phyloP scores from a whole-genome alignment of 2,329 filamentous ascomycete species.

The Diaporthe citrichinensis region DNA sequence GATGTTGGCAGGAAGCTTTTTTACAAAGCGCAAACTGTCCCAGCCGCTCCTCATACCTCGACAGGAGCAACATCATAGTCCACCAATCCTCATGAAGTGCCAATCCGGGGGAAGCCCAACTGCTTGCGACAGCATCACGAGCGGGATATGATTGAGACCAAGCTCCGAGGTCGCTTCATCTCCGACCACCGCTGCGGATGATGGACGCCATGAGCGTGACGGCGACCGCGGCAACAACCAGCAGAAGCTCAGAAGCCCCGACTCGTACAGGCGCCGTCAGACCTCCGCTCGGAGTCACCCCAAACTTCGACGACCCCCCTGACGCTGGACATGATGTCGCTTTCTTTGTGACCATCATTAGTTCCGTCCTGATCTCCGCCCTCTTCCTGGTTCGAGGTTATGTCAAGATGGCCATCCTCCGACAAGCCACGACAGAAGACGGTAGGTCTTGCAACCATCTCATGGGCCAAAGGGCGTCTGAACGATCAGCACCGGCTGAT shows the following conservation, averaged over 20 bases:
- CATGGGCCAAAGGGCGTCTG: background rate
- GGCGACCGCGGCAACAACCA: background rate
- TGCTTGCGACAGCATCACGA: background rate
- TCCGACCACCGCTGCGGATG: background rate
- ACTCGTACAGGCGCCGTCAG: conserved; percentile 2
- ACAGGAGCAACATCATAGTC: background rate
- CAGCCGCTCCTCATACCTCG: background rate
- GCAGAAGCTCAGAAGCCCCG: conserved; percentile 3
- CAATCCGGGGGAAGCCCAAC: background rate
- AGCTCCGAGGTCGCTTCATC: background rate
- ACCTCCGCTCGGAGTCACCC: conserved; percentile 5
- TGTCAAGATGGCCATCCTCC: background rate
- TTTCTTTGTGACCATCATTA: background rate
- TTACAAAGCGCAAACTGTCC: background rate
- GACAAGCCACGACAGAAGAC: conserved; percentile 7
- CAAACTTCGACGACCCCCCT: conserved; percentile 18
- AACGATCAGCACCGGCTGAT: conserved; percentile 2
- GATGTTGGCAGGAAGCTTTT: background rate
- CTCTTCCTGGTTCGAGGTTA: conserved; percentile 7
- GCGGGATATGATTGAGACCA: background rate
- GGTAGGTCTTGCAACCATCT: background rate
- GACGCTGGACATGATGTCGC: conserved; percentile 7
- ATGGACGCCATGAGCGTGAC: background rate
- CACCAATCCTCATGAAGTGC: background rate
- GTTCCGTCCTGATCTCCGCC: background rate